phyloP scores from a whole-genome alignment of 2,329 filamentous ascomycete species.

The Pyrenochaeta sp. region DNA sequence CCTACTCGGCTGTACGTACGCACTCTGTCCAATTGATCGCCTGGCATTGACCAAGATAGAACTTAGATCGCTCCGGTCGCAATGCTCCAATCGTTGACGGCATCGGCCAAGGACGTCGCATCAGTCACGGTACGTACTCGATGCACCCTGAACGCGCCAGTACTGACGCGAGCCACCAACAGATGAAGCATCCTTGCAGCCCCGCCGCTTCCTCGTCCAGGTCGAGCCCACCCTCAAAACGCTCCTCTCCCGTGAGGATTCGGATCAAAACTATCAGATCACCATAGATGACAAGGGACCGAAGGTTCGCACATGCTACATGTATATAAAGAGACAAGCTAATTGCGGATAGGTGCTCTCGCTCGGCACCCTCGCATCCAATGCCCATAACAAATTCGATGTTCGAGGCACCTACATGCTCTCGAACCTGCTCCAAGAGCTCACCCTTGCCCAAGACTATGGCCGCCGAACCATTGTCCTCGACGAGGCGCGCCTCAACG shows the following conservation, averaged over 20 bases:
- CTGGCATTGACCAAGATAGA: slow-evolving; percentile 24
- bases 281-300: slow-evolving; percentile 95
- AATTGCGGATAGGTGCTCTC: slow-evolving; percentile 69
- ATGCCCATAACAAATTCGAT: slow-evolving; percentile 86
- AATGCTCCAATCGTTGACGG: slow-evolving; percentile 38
- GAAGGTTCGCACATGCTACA: slow-evolving; percentile 67
- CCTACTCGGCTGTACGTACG: slow-evolving; percentile 63
- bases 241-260: slow-evolving; percentile 86
- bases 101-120: slow-evolving; percentile 41
- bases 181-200: slow-evolving; percentile 76
- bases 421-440: slow-evolving; percentile 93
- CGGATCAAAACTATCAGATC: slow-evolving; percentile 93
- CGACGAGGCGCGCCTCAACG: slow-evolving; percentile 88
- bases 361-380: slow-evolving; percentile 83
- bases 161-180: slow-evolving; percentile 29
- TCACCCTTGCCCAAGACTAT: slow-evolving; percentile 90
- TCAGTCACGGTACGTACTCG: slow-evolving; percentile 46
- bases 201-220: slow-evolving; percentile 84
- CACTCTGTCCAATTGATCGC: not conserved
- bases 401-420: slow-evolving; percentile 97
- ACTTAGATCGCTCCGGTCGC: slow-evolving; percentile 39
- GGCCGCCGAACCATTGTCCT: slow-evolving; percentile 89
- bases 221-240: slow-evolving; percentile 83
- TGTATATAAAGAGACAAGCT: slow-evolving; percentile 17
- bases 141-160: slow-evolving; percentile 1